A percentile compares a stretch with the other conserved stretches of the same genome.
Conservation (phyloP, 495 filamentous ascomycete species). For the Haplographium delicatum region DNA sequence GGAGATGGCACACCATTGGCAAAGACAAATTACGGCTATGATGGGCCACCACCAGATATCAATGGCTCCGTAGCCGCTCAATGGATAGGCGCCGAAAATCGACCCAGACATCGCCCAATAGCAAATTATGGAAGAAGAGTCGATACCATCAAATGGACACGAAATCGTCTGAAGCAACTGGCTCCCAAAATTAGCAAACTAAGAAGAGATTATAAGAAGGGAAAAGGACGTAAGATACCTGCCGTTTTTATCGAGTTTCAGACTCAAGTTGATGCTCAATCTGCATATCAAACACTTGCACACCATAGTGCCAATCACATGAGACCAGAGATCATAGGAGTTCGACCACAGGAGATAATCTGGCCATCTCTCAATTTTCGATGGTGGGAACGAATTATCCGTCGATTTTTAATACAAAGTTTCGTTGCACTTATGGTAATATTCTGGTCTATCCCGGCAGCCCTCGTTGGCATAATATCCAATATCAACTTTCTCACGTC, state of each 20-base stretch:
- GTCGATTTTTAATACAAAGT: slow-evolving; percentile 61
- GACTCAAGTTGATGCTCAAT: slow-evolving; percentile 74
- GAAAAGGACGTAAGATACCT: slow-evolving; percentile 61
- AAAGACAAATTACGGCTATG: slow-evolving; percentile 30
- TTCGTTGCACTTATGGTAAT: slow-evolving; percentile 76
- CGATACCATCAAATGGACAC: slow-evolving; percentile 91
- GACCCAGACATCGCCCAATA: slow-evolving; percentile 77
- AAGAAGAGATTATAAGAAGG: slow-evolving; percentile 66
- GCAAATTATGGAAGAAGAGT: slow-evolving; percentile 82
- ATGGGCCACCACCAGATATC: slow-evolving; percentile 34
- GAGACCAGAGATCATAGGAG: slow-evolving; percentile 78
- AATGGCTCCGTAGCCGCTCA: slow-evolving; percentile 59
- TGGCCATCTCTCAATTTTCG: slow-evolving; percentile 81
- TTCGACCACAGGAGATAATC: slow-evolving; percentile 80
- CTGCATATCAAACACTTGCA: slow-evolving; percentile 76
- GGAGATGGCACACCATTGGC: slow-evolving; percentile 16
- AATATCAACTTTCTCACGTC: slow-evolving; percentile 69
- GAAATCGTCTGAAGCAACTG: slow-evolving; percentile 72
- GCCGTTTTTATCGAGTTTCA: slow-evolving; percentile 89
- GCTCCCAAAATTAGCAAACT: slow-evolving; percentile 72
- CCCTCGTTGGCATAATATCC: slow-evolving; percentile 80
- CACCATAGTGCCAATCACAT: slow-evolving; percentile 89
- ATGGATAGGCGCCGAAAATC: slow-evolving; percentile 70
- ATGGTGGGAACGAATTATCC: slow-evolving; percentile 81
- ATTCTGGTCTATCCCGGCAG: slow-evolving; percentile 94